Percentiles rank a stretch among this genome's conserved stretches.
These are phyloP conservation scores for Phylloporus arenicola DNA, from an alignment of 768 basidiomycete species.

Conservation along the genomic window DNA sequence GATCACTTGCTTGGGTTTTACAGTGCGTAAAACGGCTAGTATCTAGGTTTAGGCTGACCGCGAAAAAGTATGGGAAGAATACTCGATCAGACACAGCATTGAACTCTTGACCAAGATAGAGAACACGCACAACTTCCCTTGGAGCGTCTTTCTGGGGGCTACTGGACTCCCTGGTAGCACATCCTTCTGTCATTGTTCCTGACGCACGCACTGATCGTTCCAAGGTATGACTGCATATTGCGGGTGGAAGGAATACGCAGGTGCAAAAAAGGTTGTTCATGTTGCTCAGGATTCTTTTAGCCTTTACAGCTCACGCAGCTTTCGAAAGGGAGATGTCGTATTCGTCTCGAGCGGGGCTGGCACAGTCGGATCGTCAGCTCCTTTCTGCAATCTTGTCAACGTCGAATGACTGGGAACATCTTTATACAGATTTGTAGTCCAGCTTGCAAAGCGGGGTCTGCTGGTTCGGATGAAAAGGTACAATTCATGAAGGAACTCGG, in stretches of 20 bases:
- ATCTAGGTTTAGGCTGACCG: constrained; percentile 12
- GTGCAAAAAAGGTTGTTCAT: constrained; percentile 39
- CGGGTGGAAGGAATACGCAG: constrained; percentile 28
- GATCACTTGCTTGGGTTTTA: constrained; percentile 26
- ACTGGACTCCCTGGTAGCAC: too few relatives aligned
- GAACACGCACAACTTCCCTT: constrained; percentile 11
- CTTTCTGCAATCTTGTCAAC: too few relatives aligned
- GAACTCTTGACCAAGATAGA: constrained; percentile 8
- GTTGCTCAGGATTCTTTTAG: neutral
- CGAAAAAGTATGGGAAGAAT: constrained; percentile 15
- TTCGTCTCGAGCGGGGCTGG: constrained; percentile 41
- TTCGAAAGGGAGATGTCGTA: constrained; percentile 38
- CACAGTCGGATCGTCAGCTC: constrained; percentile 51
- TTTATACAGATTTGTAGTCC: too few relatives aligned
- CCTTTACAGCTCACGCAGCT: neutral
- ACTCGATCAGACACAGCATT: neutral
- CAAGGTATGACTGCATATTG: constrained; percentile 11
- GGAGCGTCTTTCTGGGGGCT: too few relatives aligned
- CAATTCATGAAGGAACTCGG: too few relatives aligned
- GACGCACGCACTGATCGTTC: too few relatives aligned
- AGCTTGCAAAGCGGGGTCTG: too few relatives aligned
- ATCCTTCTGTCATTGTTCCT: too few relatives aligned
- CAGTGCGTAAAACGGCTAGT: neutral
- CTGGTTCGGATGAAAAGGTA: too few relatives aligned
- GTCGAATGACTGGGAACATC: too few relatives aligned